A percentile compares a stretch with the other conserved stretches of the same genome.
Evolutionary conservation across 768 basidiomycete species (phyloP).

Genomic region (Suillus clintonianus): DNA sequence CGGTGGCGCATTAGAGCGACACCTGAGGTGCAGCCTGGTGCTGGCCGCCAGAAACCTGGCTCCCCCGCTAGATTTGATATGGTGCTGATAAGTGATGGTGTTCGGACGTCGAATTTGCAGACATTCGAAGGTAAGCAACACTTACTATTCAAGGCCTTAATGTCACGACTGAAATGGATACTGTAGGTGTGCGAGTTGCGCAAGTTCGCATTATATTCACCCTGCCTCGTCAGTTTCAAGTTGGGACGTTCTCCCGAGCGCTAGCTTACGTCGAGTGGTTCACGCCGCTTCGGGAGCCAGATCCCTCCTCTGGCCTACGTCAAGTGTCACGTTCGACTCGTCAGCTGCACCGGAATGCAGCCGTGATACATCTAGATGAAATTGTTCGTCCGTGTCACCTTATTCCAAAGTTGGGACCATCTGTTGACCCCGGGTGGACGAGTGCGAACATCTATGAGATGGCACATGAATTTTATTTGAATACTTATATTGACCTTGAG

Average conservation of each 20-base stretch:
- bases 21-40: no score
- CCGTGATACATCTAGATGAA: slow-evolving; percentile 1
- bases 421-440: slow-evolving; percentile 13
- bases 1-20: no score
- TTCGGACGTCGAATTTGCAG: no score
- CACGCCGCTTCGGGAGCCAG: slow-evolving; percentile 11
- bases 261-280: slow-evolving; percentile 31
- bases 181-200: slow-evolving; percentile 9
- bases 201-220: slow-evolving; percentile 15
- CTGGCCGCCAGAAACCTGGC: no score
- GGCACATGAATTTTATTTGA: slow-evolving; percentile 5
- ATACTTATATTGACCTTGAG: neutral
- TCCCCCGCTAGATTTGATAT: no score
- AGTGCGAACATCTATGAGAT: neutral
- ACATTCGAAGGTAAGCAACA: no score
- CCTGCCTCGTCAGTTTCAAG: slow-evolving; percentile 3
- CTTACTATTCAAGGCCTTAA: no score
- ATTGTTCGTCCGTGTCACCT: slow-evolving; percentile 7
- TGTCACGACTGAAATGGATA: no score
- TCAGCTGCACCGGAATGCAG: slow-evolving; percentile 1
- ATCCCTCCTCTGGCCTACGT: neutral
- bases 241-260: slow-evolving; percentile 4
- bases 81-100: no score
- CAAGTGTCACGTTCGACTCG: slow-evolving; percentile 6
- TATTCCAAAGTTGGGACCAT: slow-evolving; percentile 15